phyloP scores from a whole-genome alignment of 1,284 basidiomycete species.

The Leccinum fuscescens region DNA sequence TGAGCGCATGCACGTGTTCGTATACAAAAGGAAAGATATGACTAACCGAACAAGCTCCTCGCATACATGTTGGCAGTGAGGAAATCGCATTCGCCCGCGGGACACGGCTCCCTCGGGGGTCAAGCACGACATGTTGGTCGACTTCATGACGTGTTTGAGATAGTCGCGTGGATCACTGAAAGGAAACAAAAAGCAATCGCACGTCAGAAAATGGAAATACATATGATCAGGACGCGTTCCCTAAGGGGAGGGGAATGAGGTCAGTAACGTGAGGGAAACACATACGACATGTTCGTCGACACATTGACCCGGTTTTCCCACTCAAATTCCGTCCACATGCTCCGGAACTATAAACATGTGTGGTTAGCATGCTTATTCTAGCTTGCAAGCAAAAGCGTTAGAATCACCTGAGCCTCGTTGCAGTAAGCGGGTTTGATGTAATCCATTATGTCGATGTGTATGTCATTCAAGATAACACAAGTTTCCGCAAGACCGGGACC shows the following conservation, averaged over 20 bases:
- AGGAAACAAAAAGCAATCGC: not conserved
- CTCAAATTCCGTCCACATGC: slow-evolving; percentile 91
- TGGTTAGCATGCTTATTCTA: slow-evolving; percentile 1
- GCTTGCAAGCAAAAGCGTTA: not conserved
- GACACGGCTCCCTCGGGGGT: slow-evolving; percentile 79
- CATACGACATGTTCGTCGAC: slow-evolving; percentile 65
- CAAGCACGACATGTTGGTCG: slow-evolving; percentile 85
- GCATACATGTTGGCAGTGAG: slow-evolving; percentile 84
- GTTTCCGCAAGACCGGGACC: slow-evolving; percentile 84
- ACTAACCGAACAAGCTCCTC: slow-evolving; percentile 68
- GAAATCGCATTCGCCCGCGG: slow-evolving; percentile 77
- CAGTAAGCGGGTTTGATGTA: slow-evolving; percentile 98
- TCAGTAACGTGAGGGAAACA: not conserved
- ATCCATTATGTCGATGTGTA: slow-evolving; percentile 99
- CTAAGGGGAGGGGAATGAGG: not conserved
- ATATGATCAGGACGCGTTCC: not conserved
- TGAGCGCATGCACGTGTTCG: not conserved
- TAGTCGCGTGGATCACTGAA: slow-evolving; percentile 67
- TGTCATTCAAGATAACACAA: slow-evolving; percentile 93
- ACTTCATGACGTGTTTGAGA: slow-evolving; percentile 77
- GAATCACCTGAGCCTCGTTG: slow-evolving; percentile 83
- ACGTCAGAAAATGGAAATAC: not conserved
- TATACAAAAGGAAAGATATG: not conserved
- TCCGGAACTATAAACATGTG: slow-evolving; percentile 68
- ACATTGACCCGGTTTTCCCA: slow-evolving; percentile 92